phyloP scores from a whole-genome alignment of 805 yeast species.

The Isabelozyma gotoi region DNA sequence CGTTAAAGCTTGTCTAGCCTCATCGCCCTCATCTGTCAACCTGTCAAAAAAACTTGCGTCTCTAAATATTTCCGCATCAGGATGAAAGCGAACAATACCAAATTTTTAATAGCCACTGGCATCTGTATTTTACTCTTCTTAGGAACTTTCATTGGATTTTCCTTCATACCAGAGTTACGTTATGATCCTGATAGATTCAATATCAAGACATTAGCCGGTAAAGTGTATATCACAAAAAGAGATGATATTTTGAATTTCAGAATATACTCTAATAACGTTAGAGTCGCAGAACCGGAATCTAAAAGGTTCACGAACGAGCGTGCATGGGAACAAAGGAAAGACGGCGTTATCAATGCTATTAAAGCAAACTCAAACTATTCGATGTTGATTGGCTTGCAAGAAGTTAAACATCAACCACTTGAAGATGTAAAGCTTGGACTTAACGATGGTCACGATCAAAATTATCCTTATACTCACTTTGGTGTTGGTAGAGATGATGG shows the following conservation, averaged over 20 bases:
- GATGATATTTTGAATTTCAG: constrained; percentile 8
- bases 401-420: constrained; percentile 47
- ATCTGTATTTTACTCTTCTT: not conserved
- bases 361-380: constrained; percentile 5
- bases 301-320: constrained; percentile 9
- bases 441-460: constrained; percentile 21
- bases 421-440: constrained; percentile 35
- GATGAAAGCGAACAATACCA: not conserved
- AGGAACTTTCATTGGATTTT: not conserved
- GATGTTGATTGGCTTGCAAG: constrained; percentile 36
- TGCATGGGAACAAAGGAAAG: constrained; percentile 12
- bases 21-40: too few species aligned
- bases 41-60: not conserved
- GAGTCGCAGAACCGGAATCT: constrained; percentile 2
- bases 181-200: not conserved
- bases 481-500: constrained; percentile 60
- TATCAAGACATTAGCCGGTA: not conserved
- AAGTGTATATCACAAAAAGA: not conserved
- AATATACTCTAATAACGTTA: constrained; percentile 10
- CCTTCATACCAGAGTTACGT: not conserved
- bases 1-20: too few species aligned
- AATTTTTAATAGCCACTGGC: not conserved
- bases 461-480: constrained; percentile 35
- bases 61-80: not conserved
- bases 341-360: constrained; percentile 12